A percentile compares a stretch with the other conserved stretches of the same genome.
Conservation (phyloP, 108 stramenopile species). For the Nitzschia palea region DNA sequence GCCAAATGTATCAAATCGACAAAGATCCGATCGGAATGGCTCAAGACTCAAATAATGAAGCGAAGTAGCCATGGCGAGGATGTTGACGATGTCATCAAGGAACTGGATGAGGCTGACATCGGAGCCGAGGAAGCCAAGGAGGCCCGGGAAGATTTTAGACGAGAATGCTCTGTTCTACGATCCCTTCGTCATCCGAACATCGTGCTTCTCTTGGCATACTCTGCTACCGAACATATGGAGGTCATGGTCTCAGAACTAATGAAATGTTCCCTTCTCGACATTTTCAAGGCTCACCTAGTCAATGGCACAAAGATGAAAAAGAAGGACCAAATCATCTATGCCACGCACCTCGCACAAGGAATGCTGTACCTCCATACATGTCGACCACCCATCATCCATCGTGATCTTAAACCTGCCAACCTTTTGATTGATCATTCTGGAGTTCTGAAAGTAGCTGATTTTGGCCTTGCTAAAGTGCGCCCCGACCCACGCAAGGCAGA, state of each 20-base stretch:
- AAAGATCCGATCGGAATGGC: constrained; percentile 79
- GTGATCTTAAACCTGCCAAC: constrained; percentile 90
- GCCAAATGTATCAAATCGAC: constrained; percentile 85
- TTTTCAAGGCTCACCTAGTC: constrained; percentile 76
- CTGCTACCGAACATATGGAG: constrained; percentile 70
- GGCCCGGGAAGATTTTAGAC: constrained; percentile 79
- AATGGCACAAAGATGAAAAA: constrained; percentile 67
- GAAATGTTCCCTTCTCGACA: constrained; percentile 79
- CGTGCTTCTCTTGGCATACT: constrained; percentile 81
- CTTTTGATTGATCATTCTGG: constrained; percentile 85
- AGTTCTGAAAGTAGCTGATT: constrained; percentile 93
- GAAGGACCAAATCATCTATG: constrained; percentile 69
- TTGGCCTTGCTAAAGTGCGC: constrained; percentile 91
- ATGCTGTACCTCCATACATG: constrained; percentile 93
- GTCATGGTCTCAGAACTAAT: constrained; percentile 87
- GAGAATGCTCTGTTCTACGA: constrained; percentile 74
- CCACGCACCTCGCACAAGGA: constrained; percentile 81
- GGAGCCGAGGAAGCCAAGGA: constrained; percentile 50
- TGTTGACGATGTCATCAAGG: constrained; percentile 45
- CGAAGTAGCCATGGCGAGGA: constrained; percentile 37
- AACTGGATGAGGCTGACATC: constrained; percentile 37
- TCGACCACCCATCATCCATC: constrained; percentile 88
- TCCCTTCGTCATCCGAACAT: constrained; percentile 83
- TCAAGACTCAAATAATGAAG: constrained; percentile 49
- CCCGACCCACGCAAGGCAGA: constrained; percentile 66